Percentiles rank a stretch among this genome's conserved stretches.
phyloP scores from a whole-genome alignment of 352 stramenopile genomes.

The Phytophthora multivora region DNA sequence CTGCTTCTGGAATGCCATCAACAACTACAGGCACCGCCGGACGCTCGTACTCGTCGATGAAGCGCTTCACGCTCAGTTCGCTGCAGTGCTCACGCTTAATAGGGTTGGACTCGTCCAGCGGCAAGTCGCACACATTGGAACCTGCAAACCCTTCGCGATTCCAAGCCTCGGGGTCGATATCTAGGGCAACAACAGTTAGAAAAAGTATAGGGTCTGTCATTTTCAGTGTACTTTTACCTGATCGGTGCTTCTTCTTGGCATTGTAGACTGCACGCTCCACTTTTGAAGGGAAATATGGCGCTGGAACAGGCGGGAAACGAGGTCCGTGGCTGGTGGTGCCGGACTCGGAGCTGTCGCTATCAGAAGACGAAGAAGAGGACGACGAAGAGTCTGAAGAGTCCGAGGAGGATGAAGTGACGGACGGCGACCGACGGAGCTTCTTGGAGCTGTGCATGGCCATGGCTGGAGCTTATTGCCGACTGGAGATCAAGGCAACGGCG shows the following conservation, averaged over 20 bases:
- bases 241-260: constrained; percentile 77
- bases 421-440: constrained; percentile 47
- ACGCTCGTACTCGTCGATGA: constrained; percentile 87
- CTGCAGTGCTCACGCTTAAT: constrained; percentile 78
- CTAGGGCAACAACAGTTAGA: constrained; percentile 30
- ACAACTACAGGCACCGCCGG: constrained; percentile 80
- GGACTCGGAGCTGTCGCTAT: constrained; percentile 26
- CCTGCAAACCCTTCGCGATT: constrained; percentile 80
- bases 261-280: constrained; percentile 51
- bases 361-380: constrained; percentile 52
- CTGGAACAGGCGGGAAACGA: constrained; percentile 58
- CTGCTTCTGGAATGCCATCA: constrained; percentile 77
- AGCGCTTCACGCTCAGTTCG: constrained; percentile 78
- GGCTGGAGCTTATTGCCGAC: not conserved
- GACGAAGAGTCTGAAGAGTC: constrained; percentile 33
- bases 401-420: constrained; percentile 48
- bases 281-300: constrained; percentile 54
- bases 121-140: constrained; percentile 81
- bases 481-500: not conserved
- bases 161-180: constrained; percentile 72
- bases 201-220: constrained; percentile 1
- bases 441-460: constrained; percentile 35
- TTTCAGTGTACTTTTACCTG: constrained; percentile 39
- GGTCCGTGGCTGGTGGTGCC: constrained; percentile 5
- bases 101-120: constrained; percentile 64